These are phyloP conservation scores for Aureobasidium lini DNA, from an alignment of 2,329 filamentous ascomycete genomes.

Conservation along the genomic window DNA sequence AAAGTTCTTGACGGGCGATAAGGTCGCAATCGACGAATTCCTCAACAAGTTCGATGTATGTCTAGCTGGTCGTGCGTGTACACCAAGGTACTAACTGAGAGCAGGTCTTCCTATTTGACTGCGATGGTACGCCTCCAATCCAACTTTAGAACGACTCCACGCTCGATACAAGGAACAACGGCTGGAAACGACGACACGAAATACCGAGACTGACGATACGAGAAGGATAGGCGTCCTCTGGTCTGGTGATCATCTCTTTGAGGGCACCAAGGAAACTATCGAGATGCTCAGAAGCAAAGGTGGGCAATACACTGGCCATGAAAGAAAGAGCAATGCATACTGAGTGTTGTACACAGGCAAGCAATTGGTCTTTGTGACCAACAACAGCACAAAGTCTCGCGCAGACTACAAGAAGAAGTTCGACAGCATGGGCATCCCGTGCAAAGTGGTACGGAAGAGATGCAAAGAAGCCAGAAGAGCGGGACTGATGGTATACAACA, in stretches of 20 bases:
- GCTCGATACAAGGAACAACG: not conserved
- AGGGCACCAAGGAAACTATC: constrained; percentile 76
- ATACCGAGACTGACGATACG: constrained; percentile 30
- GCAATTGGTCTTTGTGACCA: constrained; percentile 90
- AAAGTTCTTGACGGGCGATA: constrained; percentile 70
- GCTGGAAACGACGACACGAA: not conserved
- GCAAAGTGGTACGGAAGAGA: constrained; percentile 47
- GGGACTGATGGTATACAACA: constrained; percentile 22
- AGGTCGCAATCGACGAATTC: constrained; percentile 69
- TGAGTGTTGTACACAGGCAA: constrained; percentile 55
- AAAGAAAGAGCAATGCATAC: not conserved
- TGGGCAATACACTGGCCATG: constrained; percentile 30
- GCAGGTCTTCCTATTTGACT: constrained; percentile 89
- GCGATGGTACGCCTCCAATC: constrained; percentile 63
- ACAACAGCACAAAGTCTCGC: constrained; percentile 97
- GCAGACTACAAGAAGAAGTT: constrained; percentile 91
- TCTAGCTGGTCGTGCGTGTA: constrained; percentile 19
- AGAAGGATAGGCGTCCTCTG: constrained; percentile 75
- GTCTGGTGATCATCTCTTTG: constrained; percentile 88
- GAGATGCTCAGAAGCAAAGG: constrained; percentile 75
- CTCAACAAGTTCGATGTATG: constrained; percentile 81
- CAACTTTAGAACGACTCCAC: not conserved
- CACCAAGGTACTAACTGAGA: not conserved
- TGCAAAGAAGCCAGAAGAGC: not conserved
- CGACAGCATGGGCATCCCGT: constrained; percentile 69